A percentile compares a stretch with the other conserved stretches of the same genome.
These are phyloP conservation scores for Stentor roeselii DNA, from an alignment of 73 alveolate genomes.

Conservation along the genomic window DNA sequence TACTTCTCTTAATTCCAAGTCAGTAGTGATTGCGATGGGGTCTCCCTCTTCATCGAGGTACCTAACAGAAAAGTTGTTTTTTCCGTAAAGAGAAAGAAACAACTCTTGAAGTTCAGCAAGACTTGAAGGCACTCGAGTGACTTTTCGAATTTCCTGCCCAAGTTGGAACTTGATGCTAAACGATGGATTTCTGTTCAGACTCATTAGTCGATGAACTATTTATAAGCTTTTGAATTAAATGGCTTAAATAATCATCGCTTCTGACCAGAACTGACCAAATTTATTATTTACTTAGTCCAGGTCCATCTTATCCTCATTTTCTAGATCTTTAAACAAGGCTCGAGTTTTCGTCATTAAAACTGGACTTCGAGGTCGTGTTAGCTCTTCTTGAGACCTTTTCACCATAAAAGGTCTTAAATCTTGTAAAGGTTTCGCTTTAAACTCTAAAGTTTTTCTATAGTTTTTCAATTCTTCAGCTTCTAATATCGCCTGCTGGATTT, in stretches of 20 bases:
- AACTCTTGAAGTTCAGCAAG: background rate
- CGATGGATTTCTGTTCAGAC: constrained; percentile 8
- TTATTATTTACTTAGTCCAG: no score
- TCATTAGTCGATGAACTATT: constrained; percentile 13
- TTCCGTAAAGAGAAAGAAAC: background rate
- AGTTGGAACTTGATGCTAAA: background rate
- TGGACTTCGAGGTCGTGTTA: constrained; percentile 6
- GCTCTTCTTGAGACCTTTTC: background rate
- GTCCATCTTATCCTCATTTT: background rate
- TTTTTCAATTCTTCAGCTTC: constrained; percentile 23
- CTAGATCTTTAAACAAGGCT: background rate
- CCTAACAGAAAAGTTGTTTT: background rate
- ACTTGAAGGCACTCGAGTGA: background rate
- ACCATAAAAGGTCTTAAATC: background rate
- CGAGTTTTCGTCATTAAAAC: background rate
- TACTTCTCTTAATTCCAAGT: background rate
- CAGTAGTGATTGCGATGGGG: background rate
- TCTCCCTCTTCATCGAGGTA: constrained; percentile 30
- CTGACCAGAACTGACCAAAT: no score
- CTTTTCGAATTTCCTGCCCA: background rate
- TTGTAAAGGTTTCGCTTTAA: constrained; percentile 16
- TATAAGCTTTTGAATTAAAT: no score
- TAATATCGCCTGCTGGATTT: background rate
- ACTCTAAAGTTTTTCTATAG: constrained; percentile 11
- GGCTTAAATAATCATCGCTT: no score